Conservation (phyloP, 306 rosid genomes). For the Casuarina equisetifolia region DNA sequence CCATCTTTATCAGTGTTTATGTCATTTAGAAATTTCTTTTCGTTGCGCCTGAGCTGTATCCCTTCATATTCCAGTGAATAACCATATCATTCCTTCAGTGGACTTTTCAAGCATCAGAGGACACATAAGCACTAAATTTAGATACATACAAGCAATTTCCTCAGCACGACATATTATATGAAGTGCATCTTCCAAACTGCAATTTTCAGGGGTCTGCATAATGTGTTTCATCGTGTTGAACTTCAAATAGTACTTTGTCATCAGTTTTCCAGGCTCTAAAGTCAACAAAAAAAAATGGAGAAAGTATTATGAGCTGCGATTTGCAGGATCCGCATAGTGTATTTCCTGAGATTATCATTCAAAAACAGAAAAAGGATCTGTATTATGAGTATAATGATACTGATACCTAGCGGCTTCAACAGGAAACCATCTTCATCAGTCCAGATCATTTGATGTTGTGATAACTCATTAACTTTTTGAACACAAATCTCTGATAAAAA, state of each 20-base stretch:
- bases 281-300: constrained; percentile 11
- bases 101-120: constrained; percentile 18
- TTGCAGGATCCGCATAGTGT: neutral
- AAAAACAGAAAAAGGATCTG: constrained; percentile 16
- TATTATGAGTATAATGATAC: constrained; percentile 6
- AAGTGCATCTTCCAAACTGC: constrained; percentile 80
- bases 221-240: constrained; percentile 91
- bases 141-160: constrained; percentile 77
- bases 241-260: constrained; percentile 95
- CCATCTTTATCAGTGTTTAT: constrained; percentile 82
- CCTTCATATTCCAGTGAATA: constrained; percentile 50
- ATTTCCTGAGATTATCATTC: constrained; percentile 8
- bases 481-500: constrained; percentile 66
- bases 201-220: constrained; percentile 74
- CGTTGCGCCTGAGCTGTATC: constrained; percentile 98
- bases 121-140: constrained; percentile 16
- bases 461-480: constrained; percentile 79
- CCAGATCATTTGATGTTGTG: constrained; percentile 80
- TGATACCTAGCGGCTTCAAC: constrained; percentile 83
- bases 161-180: constrained; percentile 77
- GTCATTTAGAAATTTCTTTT: constrained; percentile 85
- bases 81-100: constrained; percentile 28
- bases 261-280: constrained; percentile 89
- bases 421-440: constrained; percentile 95
- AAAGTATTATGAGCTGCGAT: constrained; percentile 25